Percentiles rank a stretch among this genome's conserved stretches.
Conservation (phyloP, 805 yeast species). For the Starmerella riodocensis region DNA sequence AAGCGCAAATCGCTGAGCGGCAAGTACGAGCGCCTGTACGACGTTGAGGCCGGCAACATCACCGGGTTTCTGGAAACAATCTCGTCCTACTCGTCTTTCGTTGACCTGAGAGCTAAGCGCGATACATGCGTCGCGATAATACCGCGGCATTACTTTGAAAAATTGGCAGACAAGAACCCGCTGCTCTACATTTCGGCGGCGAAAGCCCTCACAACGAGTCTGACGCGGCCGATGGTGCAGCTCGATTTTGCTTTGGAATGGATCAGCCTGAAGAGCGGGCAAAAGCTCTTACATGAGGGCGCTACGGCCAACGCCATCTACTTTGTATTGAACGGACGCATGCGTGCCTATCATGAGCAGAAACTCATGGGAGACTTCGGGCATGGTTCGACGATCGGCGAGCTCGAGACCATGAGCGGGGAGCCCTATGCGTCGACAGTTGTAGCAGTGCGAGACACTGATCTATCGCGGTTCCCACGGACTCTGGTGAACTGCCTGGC, state of each 20-base stretch:
- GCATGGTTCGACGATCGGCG: conserved; percentile 90
- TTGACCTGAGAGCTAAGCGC: conserved; percentile 48
- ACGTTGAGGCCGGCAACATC: conserved; percentile 61
- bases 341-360: conserved; percentile 14
- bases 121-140: conserved; percentile 60
- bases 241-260: conserved; percentile 90
- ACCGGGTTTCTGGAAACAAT: conserved; percentile 79
- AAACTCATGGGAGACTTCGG: conserved; percentile 62
- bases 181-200: conserved; percentile 68
- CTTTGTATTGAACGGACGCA: conserved; percentile 18
- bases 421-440: conserved; percentile 52
- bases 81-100: conserved; percentile 60
- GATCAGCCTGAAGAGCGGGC: conserved; percentile 85
- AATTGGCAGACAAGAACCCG: conserved; percentile 61
- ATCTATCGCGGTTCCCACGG: conserved; percentile 84
- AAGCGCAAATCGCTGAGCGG: neutral
- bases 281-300: conserved; percentile 63
- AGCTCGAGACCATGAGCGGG: conserved; percentile 77
- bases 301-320: conserved; percentile 68
- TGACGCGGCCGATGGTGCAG: conserved; percentile 54
- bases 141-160: conserved; percentile 48
- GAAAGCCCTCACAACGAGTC: conserved; percentile 47
- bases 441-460: conserved; percentile 83
- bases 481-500: conserved; percentile 76
- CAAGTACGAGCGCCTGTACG: conserved; percentile 31